Evolutionary conservation across 768 basidiomycete species (phyloP), one percentile per base, ranked within the genome.

Genomic region (Candolleomyces eurysporus): DNA sequence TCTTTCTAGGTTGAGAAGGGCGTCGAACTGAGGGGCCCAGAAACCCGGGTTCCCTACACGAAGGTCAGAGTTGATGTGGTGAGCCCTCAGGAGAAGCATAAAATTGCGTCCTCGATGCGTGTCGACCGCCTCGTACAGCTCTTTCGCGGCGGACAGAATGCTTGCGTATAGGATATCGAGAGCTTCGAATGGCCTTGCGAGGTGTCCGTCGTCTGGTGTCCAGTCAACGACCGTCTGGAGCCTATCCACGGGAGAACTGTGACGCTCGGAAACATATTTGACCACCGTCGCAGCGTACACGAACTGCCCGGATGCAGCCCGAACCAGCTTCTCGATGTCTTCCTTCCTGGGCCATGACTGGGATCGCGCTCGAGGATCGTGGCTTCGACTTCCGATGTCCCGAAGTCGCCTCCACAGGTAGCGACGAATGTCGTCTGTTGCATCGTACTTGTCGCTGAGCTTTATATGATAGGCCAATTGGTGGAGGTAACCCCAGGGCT

Each of bases 181-280:
- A 5, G 32, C 32, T 0, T 19, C 48, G 55, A 63, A 57, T 31
- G 62, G 62, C n/a, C 22, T 43, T 0, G 39, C 39, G 0, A 13
- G 32, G 19, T 48, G 46, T 7, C 26, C 46, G 6, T 5, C 16
- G 1, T 13, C 11, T 5, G 31, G 31, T 31, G 30, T 9, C 43
- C 43, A 46, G 11, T 19, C 36, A 11, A 58, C 30, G 21, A 58
- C 46, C 4, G 48, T n/a, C 3, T 32, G 45, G 8, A 58, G 26
- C 46, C 57, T n/a, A 14, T 58, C 46, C 9, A 48, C 45, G 3
- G 57, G 57, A 16, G 42, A 36, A 22, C 22, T 30, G 6, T 22
- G n/a, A 14, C 42, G 49, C 59, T 68, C 70, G 63, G 39, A 40
- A 13, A 67, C 55, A 32, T 60, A 67, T 17, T 60, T 62, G 17